phyloP scores from a whole-genome alignment of 306 rosid species.

The Prunus armeniaca region DNA sequence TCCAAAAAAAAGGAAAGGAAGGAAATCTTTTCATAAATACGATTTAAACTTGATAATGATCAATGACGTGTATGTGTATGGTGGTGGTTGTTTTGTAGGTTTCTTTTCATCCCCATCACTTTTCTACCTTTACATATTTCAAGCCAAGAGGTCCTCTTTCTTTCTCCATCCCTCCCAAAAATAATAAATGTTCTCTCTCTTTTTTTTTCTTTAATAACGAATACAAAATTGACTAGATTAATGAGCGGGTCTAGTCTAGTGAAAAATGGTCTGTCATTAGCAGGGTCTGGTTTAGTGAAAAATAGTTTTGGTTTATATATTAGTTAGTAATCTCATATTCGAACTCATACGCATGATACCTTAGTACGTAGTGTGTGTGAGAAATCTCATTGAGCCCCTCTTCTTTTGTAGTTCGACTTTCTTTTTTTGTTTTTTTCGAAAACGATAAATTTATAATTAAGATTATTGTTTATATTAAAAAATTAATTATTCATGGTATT shows the following conservation, averaged over 20 bases:
- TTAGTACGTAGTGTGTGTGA: no score
- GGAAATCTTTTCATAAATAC: background rate
- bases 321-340: no score
- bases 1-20: background rate
- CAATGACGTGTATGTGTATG: conserved; percentile 29
- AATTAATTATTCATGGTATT: background rate
- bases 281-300: rapidly evolving
- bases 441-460: no score
- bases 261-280: no score
- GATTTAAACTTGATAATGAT: conserved; percentile 13
- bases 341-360: no score
- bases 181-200: no score
- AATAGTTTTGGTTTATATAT: rapidly evolving
- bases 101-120: conserved; percentile 28
- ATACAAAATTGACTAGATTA: background rate
- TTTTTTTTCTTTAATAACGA: no score
- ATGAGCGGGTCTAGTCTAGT: no score
- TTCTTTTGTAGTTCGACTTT: no score
- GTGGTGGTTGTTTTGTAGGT: conserved; percentile 36
- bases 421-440: no score
- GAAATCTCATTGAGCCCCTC: rapidly evolving
- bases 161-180: conserved; percentile 5
- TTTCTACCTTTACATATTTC: conserved; percentile 28
- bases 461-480: background rate
- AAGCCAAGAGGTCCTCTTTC: background rate